Evolutionary conservation across 371 early-diverging fungal genomes (phyloP).

Genomic region (Circinella minor): DNA sequence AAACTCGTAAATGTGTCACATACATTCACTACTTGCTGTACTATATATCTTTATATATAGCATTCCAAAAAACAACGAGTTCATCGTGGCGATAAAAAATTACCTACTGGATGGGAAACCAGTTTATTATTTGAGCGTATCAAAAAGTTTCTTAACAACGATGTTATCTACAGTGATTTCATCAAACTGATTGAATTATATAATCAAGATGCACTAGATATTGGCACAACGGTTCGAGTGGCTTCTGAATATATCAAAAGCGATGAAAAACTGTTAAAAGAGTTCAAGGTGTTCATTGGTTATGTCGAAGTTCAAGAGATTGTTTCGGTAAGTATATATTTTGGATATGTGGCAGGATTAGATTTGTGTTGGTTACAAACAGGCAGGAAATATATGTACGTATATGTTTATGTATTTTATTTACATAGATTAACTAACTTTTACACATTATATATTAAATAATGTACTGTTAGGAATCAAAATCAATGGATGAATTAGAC

Average conservation of each 20-base stretch:
- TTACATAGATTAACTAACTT: too few relatives aligned
- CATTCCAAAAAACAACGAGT: slow-evolving; percentile 4
- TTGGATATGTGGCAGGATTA: too few relatives aligned
- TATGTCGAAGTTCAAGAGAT: not conserved
- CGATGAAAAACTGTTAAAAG: slow-evolving; percentile 78
- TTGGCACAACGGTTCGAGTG: slow-evolving; percentile 77
- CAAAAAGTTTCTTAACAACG: slow-evolving; percentile 79
- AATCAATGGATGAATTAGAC: not conserved
- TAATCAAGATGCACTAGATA: slow-evolving; percentile 92
- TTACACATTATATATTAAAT: too few relatives aligned
- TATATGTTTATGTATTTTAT: too few relatives aligned
- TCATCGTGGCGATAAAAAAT: slow-evolving; percentile 5
- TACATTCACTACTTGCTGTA: not conserved
- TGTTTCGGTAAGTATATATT: not conserved
- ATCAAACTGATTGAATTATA: slow-evolving; percentile 95
- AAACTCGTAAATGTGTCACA: too few relatives aligned
- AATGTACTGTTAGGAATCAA: not conserved
- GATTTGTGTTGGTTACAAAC: too few relatives aligned
- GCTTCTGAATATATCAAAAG: slow-evolving; percentile 79
- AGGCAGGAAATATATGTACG: too few relatives aligned
- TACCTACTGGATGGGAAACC: slow-evolving; percentile 9
- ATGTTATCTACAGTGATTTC: slow-evolving; percentile 89
- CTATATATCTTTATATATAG: not conserved
- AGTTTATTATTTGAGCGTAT: slow-evolving; percentile 84
- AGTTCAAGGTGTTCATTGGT: slow-evolving; percentile 73